Evolutionary conservation across 331 rosid species (phyloP).

Genomic region (Rhamnella rubrinervis): DNA sequence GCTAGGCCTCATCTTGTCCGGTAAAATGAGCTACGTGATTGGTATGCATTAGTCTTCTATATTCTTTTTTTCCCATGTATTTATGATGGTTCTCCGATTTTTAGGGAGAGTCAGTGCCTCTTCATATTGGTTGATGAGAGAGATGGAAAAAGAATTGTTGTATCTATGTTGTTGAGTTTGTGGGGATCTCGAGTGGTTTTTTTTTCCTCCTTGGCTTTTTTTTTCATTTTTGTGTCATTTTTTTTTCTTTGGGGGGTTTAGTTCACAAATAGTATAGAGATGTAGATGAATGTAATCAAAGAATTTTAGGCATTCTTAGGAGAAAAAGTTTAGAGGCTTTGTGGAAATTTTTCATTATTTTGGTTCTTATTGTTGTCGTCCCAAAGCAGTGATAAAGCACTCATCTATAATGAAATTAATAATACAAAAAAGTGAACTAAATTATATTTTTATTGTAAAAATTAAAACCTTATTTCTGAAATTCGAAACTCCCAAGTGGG

Average conservation of each 20-base stretch:
- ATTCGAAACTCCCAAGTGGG: too few species aligned
- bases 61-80: constrained; percentile 34
- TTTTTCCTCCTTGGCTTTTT: constrained; percentile 27
- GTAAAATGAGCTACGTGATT: constrained; percentile 38
- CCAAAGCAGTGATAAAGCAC: neutral
- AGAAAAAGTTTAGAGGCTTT: neutral
- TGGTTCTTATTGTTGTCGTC: constrained; percentile 10
- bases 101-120: constrained; percentile 79
- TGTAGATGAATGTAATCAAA: constrained; percentile 63
- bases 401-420: too few species aligned
- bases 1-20: constrained; percentile 48
- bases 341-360: constrained; percentile 16
- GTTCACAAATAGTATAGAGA: constrained; percentile 59
- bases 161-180: constrained; percentile 39
- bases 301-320: constrained; percentile 34
- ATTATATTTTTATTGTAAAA: too few species aligned
- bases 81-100: constrained; percentile 79
- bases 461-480: too few species aligned
- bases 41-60: constrained; percentile 45
- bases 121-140: constrained; percentile 52
- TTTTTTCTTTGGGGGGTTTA: constrained; percentile 35
- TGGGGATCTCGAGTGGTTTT: constrained; percentile 65
- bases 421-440: too few species aligned
- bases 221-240: too few species aligned
- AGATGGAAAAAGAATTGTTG: constrained; percentile 39